A percentile compares a stretch with the other conserved stretches of the same genome.
These are phyloP conservation scores for Hippophae rhamnoides DNA, from an alignment of 306 rosid species.

Conservation along the genomic window DNA sequence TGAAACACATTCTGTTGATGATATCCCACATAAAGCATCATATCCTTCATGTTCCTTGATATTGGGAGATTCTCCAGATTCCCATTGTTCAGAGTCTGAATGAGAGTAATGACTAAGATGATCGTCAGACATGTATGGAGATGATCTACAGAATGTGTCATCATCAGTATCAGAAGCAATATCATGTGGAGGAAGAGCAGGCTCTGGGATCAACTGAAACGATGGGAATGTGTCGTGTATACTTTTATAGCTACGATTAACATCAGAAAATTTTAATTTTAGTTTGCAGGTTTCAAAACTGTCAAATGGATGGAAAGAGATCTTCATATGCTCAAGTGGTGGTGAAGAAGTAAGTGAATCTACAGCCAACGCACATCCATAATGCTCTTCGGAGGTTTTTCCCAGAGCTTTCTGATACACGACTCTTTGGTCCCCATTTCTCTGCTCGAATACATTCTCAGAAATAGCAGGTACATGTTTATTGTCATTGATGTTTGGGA, in stretches of 20 bases:
- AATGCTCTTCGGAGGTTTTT: constrained; percentile 33
- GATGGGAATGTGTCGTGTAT: constrained; percentile 63
- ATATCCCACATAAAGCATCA: constrained; percentile 39
- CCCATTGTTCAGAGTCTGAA: constrained; percentile 81
- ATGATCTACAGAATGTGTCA: constrained; percentile 92
- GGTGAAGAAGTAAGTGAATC: constrained; percentile 77
- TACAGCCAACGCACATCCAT: constrained; percentile 33
- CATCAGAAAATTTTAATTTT: constrained; percentile 68
- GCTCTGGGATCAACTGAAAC: constrained; percentile 75
- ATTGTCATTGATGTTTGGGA: constrained; percentile 34
- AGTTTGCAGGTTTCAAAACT: constrained; percentile 61
- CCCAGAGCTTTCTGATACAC: constrained; percentile 8
- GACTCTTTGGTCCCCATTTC: constrained; percentile 24
- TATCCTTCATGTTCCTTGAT: constrained; percentile 35
- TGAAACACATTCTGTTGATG: constrained; percentile 31
- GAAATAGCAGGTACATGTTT: constrained; percentile 33
- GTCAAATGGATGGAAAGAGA: constrained; percentile 71
- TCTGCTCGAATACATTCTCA: constrained; percentile 37
- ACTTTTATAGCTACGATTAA: constrained; percentile 47
- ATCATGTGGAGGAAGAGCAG: constrained; percentile 49
- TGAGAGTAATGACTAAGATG: constrained; percentile 59
- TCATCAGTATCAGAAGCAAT: constrained; percentile 59
- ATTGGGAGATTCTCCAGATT: constrained; percentile 51
- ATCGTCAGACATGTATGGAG: constrained; percentile 66
- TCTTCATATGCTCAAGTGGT: constrained; percentile 87